These are phyloP conservation scores for Dactylonectria macrodidyma DNA, from an alignment of 2,329 filamentous ascomycete genomes.

Conservation along the genomic window DNA sequence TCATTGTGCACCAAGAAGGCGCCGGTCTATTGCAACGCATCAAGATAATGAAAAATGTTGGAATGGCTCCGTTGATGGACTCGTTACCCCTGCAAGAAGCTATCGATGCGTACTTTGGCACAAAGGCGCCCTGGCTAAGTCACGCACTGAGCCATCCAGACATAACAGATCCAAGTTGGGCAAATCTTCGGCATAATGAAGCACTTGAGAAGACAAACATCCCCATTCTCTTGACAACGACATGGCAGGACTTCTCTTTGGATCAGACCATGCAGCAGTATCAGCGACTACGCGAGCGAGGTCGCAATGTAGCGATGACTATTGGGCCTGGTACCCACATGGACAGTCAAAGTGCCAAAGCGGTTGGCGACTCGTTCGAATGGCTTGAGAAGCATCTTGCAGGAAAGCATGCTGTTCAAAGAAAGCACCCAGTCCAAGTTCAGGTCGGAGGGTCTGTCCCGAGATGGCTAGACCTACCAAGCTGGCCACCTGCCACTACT, in stretches of 20 bases:
- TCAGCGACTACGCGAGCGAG: neutral
- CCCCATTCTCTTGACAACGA: neutral
- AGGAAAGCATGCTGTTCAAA: neutral
- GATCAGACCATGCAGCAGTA: slow-evolving; percentile 16
- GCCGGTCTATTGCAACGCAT: neutral
- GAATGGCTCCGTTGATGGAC: neutral
- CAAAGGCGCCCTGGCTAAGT: neutral
- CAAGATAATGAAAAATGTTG: neutral
- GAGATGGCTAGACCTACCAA: neutral
- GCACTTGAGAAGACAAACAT: neutral
- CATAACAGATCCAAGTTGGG: neutral
- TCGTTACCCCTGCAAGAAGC: neutral
- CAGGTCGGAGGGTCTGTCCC: neutral
- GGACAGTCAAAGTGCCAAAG: neutral
- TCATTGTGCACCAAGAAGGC: neutral
- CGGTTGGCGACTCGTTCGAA: neutral
- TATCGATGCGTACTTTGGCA: neutral
- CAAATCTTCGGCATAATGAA: neutral
- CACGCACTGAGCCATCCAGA: neutral
- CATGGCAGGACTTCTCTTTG: slow-evolving; percentile 1
- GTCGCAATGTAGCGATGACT: slow-evolving; percentile 1
- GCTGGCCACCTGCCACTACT: neutral
- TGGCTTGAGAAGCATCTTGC: neutral
- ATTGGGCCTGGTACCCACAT: neutral
- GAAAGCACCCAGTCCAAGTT: neutral